Evolutionary conservation across 1,284 basidiomycete genomes (phyloP), one percentile per base, ranked within the genome.

Genomic region (Ganoderma sinense): DNA sequence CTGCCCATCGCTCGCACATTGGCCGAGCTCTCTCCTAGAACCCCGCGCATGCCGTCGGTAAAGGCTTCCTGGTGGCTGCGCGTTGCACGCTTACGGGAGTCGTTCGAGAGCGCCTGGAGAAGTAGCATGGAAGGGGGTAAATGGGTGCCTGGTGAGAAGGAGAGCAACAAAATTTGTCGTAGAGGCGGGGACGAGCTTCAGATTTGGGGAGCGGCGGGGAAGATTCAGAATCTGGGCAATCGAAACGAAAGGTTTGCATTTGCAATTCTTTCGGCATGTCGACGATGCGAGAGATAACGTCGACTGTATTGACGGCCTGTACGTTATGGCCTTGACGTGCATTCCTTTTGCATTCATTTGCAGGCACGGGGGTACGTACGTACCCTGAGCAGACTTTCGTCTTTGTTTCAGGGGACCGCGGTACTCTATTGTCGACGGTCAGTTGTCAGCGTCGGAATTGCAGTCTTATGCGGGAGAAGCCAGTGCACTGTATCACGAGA

Each of bases 351-450:
- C 33, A 33, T 59, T 59, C 29, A 59, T n/a, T 39, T 20, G 56
- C 31, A 39, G 56, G 31, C 56, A 59, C 31, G 56, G 39, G n/a
- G 23, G n/a, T 59, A 59, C 33, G n/a, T 59, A 59, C 33, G 56
- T 59, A 39, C 33, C 8, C 56, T 36, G 33, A 39, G 10, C 20
- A 33, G 10, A 4, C 10, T 10, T 59, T 59, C 20, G 29, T 3
- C 16, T 33, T 36, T 18, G 33, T 59, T 59, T 59, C 33, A 59
- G 33, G 33, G 31, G 39, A 10, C 18, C 56, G 56, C 33, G 4
- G 31, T 11, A 33, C 14, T 3, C 5, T 23, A 59, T 58, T 13
- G n/a, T 58, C 11, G 45, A 8, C 45, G 7, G n/a, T 51, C 33
- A 18, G 33, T 14, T 33, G 36, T 59, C 56, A 33, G 56, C 33